Evolutionary conservation across 176 grass and related monocot species (phyloP), one percentile per base, ranked within the genome.

Genomic region (Hsuehochloa calcarea): DNA sequence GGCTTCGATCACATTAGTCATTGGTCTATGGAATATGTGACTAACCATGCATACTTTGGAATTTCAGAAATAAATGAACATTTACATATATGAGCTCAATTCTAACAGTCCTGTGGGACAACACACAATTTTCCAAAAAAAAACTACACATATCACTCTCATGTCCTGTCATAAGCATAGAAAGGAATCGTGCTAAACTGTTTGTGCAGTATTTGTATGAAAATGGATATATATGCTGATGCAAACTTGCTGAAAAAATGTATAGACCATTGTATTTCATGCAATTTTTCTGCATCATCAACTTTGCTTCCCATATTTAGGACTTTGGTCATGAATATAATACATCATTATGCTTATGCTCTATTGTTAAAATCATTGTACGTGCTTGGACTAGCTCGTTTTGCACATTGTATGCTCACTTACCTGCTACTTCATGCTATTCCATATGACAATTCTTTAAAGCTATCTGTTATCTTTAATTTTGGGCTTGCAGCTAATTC

Each of bases 121-220:
- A n/a, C n/a, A n/a, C n/a, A n/a, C n/a, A n/a, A n/a, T n/a, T n/a
- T n/a, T n/a, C n/a, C n/a, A n/a, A n/a, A n/a, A n/a, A n/a, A n/a
- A n/a, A n/a, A n/a, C n/a, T n/a, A n/a, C n/a, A n/a, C 29, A 16
- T 60, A 73, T 39, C 31, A 89, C 22, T 66, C 50, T 37, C 6
- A 74, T 38, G 11, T 11, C 19, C 15, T 73, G 17, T 43, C 14
- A 65, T 68, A 31, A 2, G 31, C 84, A 68, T 72, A 17, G 2
- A 75, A 85, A 63, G 19, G 34, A 75, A 8, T 77, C 23, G 25
- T 7, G 22, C 52, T 51, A 7, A 56, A 67, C 26, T 61, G 1
- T 56, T 77, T 86, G 55, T 72, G 34, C 12, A 60, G 35, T 62
- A n/a, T 83, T 74, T 83, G 17, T 41, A 82, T 51, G 8, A 55